Evolutionary conservation across 2,329 filamentous ascomycete genomes (phyloP).

Genomic region (Fusarium sp.): DNA sequence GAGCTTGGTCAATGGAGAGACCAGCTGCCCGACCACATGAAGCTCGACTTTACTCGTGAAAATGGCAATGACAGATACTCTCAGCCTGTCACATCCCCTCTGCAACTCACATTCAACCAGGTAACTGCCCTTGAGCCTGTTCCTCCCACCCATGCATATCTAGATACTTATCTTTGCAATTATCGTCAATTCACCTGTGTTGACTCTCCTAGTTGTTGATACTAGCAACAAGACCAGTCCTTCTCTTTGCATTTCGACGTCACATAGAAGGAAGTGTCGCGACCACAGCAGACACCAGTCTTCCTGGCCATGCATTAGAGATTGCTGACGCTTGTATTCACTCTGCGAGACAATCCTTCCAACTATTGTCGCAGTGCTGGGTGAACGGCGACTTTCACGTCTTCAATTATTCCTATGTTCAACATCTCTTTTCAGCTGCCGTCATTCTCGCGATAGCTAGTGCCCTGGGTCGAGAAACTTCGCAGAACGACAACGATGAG

Average conservation of each 20-base stretch:
- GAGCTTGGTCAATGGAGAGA: neutral
- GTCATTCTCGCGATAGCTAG: slow-evolving; percentile 24
- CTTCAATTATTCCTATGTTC: slow-evolving; percentile 25
- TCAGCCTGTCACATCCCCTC: neutral
- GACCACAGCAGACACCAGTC: neutral
- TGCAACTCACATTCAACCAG: slow-evolving; percentile 7
- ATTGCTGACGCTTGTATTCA: slow-evolving; percentile 22
- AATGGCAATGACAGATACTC: neutral
- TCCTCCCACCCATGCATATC: neutral
- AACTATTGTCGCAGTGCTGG: slow-evolving; percentile 8
- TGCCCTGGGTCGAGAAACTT: neutral
- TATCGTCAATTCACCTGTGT: neutral
- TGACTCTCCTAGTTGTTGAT: neutral
- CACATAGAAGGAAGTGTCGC: neutral
- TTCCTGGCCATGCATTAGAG: neutral
- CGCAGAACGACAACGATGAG: neutral
- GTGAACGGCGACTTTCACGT: slow-evolving; percentile 15
- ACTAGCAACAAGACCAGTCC: neutral
- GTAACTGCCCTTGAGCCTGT: neutral
- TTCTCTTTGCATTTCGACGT: neutral
- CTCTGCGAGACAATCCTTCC: slow-evolving; percentile 19
- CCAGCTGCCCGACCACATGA: neutral
- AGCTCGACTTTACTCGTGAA: neutral
- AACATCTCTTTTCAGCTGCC: slow-evolving; percentile 28
- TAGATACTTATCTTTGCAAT: neutral